A percentile compares a stretch with the other conserved stretches of the same genome.
phyloP scores from a whole-genome alignment of 202 grass and related monocot genomes.

The Schoenoplectus tabernaemontani region DNA sequence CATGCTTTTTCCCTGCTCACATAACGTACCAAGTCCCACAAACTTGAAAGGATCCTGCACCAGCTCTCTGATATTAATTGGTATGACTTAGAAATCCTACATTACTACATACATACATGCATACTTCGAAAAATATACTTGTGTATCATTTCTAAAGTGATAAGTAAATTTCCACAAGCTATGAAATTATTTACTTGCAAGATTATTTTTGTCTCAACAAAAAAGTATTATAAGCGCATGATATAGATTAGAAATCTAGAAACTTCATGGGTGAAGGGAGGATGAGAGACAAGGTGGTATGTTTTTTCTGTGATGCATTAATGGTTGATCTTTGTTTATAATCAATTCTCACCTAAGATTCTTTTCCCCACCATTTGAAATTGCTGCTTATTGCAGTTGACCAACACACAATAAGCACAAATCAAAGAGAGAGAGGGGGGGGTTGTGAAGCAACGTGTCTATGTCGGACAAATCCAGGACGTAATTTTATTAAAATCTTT shows the following conservation, averaged over 20 bases:
- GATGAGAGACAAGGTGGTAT: slow-evolving; percentile 12
- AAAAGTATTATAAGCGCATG: background rate
- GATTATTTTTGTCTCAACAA: background rate
- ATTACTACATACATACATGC: background rate
- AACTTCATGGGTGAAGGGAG: background rate
- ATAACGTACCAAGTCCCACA: slow-evolving; percentile 7
- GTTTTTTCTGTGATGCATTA: slow-evolving; percentile 24
- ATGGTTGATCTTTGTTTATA: slow-evolving; percentile 11
- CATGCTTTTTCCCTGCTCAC: slow-evolving; percentile 1
- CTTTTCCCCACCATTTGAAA: slow-evolving; percentile 1
- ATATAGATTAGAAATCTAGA: background rate
- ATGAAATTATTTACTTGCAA: background rate
- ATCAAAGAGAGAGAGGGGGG: background rate
- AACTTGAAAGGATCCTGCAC: background rate
- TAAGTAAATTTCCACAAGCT: background rate
- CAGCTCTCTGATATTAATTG: background rate
- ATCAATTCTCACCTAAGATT: slow-evolving; percentile 22
- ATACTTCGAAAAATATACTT: background rate
- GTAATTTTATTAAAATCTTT: slow-evolving; percentile 2
- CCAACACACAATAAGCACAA: slow-evolving; percentile 18
- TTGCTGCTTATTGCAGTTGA: slow-evolving; percentile 23
- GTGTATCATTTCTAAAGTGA: background rate
- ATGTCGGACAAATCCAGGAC: slow-evolving; percentile 4
- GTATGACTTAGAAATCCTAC: background rate
- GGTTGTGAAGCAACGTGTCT: slow-evolving; percentile 18